Percentiles rank a stretch among this genome's conserved stretches.
phyloP scores from a whole-genome alignment of 1,284 basidiomycete genomes.

The Austroboletus novae-zelandiae region DNA sequence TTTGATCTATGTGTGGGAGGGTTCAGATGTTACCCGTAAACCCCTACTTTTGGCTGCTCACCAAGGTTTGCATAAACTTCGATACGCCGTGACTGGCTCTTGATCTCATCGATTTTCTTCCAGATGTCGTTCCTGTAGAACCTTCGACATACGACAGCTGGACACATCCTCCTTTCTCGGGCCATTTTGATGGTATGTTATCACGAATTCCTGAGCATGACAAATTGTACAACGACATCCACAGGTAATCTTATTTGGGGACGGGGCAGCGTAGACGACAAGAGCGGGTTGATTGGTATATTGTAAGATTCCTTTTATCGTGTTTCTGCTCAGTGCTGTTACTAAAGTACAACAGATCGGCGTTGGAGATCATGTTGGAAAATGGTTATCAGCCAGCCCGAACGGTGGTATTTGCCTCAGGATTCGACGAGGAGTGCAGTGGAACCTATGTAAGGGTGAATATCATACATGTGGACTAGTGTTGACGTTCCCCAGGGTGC shows the following conservation, averaged over 20 bases:
- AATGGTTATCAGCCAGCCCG: slow-evolving; percentile 44
- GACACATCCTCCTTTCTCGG: too few relatives aligned
- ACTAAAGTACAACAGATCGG: slow-evolving; percentile 1
- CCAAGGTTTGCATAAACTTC: slow-evolving; percentile 44
- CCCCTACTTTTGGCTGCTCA: slow-evolving; percentile 67
- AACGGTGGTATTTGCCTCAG: slow-evolving; percentile 55
- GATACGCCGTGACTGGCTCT: background rate
- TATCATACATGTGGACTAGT: background rate
- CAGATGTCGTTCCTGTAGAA: slow-evolving; percentile 61
- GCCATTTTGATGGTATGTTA: too few relatives aligned
- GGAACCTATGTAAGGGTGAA: slow-evolving; percentile 37
- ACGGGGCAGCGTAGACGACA: too few relatives aligned
- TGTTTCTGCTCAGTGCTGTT: too few relatives aligned
- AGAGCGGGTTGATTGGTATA: too few relatives aligned
- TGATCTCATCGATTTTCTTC: background rate
- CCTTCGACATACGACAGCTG: slow-evolving; percentile 14
- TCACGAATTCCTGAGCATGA: too few relatives aligned
- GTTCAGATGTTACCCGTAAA: slow-evolving; percentile 44
- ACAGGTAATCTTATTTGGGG: too few relatives aligned
- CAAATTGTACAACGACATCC: too few relatives aligned
- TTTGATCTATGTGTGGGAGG: slow-evolving; percentile 62
- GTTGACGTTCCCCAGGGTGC: slow-evolving; percentile 21
- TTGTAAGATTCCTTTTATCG: too few relatives aligned
- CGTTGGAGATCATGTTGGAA: slow-evolving; percentile 46
- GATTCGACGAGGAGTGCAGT: slow-evolving; percentile 64